Evolutionary conservation across 805 yeast species (phyloP).

Genomic region (Wickerhamiella cacticola): DNA sequence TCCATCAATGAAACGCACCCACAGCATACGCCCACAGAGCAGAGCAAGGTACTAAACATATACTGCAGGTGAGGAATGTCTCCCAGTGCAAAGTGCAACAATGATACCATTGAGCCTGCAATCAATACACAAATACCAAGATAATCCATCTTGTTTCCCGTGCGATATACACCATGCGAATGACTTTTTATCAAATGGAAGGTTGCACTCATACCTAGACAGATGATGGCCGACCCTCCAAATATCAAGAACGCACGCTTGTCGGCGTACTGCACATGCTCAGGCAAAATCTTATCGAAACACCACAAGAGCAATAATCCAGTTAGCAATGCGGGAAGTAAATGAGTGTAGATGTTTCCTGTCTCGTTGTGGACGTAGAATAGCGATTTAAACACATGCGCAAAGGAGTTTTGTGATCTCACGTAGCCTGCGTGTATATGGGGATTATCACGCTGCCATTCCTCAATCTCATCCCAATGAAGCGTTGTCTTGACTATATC

Average conservation of each 20-base stretch:
- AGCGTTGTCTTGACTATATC: constrained; percentile 6
- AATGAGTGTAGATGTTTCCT: constrained; percentile 57
- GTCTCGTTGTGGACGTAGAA: constrained; percentile 56
- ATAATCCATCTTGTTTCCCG: constrained; percentile 63
- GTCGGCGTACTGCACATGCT: constrained; percentile 32
- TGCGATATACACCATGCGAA: constrained; percentile 39
- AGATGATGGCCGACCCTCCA: constrained; percentile 44
- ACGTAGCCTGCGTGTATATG: constrained; percentile 55
- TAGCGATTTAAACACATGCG: constrained; percentile 38
- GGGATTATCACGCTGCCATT: constrained; percentile 68
- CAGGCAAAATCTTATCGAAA: constrained; percentile 19
- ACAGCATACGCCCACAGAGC: constrained; percentile 48
- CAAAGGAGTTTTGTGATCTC: constrained; percentile 39
- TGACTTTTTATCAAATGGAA: constrained; percentile 62
- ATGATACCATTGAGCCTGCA: constrained; percentile 47
- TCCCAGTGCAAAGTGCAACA: constrained; percentile 37
- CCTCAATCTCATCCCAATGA: constrained; percentile 46
- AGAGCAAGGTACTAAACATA: constrained; percentile 34
- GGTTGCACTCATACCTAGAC: constrained; percentile 51
- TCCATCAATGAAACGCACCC: constrained; percentile 51
- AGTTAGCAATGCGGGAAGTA: constrained; percentile 30
- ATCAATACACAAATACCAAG: constrained; percentile 61
- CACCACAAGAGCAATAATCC: constrained; percentile 15
- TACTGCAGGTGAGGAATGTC: constrained; percentile 29
- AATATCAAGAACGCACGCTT: constrained; percentile 42